Base-by-base conservation (phyloP, 805 yeast genomes). In the Yamadazyma phyllophila region DNA sequence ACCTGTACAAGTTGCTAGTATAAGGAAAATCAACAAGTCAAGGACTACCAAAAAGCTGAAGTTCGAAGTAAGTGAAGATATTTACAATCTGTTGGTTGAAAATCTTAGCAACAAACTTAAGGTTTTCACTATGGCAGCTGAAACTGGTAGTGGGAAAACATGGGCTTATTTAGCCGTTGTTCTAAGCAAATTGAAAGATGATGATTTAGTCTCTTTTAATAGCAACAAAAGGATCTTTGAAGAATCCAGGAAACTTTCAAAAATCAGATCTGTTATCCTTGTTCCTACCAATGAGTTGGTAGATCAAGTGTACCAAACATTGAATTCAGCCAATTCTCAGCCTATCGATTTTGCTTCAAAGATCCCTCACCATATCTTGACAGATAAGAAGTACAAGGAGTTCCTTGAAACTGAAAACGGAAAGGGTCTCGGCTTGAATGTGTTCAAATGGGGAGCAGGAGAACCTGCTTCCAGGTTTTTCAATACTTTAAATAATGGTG, bases 131-230 rank as follows among this genome's bases (percentile, higher is more conserved):
- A 64, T 92, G 44, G 97, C 98, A 0, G 96, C 97, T 2, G 98
- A 94, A 61, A 92, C 99, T 0, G 99, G 99, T 0, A 85, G 96
- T 0, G 99, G 99, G 7, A 92, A 92, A 60, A 92, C 99, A 0
- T 82, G 96, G 82, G 90, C 97, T 0, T 92, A 91, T 58, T 60
- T 94, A 49, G 81, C 86, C 0, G 91, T 96, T 0, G 51, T 92
- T 30, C 51, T 91, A 32, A 85, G 88, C 39, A 80, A 78, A 51
- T 63, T 91, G 51, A 78, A 81, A 48, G 82, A 83, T 47, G 80
- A 77, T 41, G 82, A 83, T 46, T 47, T 62, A 10, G 55, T 54
- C 7, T 39, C 55, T 2, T 67, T 57, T 49, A 51, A 53, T 15
- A 53, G 57, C 10, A 44, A 33, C 26, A 46, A 49, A 10, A 51